Evolutionary conservation across 73 alveolate species (phyloP).

Genomic region (Tetrahymena elliotti): DNA sequence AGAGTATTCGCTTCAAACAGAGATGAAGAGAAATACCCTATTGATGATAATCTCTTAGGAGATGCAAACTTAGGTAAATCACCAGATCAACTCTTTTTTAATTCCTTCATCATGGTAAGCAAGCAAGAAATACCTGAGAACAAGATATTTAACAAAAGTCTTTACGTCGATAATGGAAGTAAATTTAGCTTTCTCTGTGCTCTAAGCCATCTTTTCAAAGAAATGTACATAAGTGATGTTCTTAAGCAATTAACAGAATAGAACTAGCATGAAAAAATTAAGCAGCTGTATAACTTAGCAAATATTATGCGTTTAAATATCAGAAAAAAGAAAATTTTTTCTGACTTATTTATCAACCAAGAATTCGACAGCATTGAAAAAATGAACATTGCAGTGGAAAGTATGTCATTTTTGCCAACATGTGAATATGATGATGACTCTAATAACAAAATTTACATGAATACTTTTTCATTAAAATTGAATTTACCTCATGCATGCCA

Average conservation of each 20-base stretch:
- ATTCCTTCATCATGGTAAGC: background rate
- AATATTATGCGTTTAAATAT: background rate
- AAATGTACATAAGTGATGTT: background rate
- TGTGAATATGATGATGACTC: background rate
- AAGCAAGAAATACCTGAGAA: background rate
- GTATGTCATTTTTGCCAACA: background rate
- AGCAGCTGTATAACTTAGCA: background rate
- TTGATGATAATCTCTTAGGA: background rate
- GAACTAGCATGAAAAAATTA: background rate
- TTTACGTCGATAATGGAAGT: background rate
- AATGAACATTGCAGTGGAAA: background rate
- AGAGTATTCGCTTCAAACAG: background rate
- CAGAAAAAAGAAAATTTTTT: background rate
- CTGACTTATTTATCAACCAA: background rate
- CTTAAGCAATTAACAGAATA: background rate
- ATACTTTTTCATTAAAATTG: background rate
- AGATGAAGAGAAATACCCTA: background rate
- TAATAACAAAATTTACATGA: background rate
- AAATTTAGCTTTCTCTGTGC: background rate
- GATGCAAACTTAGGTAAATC: background rate
- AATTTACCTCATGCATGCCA: background rate
- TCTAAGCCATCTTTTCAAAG: background rate
- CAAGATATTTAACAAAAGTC: background rate
- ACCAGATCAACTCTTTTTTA: background rate
- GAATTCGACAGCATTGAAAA: background rate